phyloP scores from a whole-genome alignment of 805 yeast species.

The Pichia eremophila region DNA sequence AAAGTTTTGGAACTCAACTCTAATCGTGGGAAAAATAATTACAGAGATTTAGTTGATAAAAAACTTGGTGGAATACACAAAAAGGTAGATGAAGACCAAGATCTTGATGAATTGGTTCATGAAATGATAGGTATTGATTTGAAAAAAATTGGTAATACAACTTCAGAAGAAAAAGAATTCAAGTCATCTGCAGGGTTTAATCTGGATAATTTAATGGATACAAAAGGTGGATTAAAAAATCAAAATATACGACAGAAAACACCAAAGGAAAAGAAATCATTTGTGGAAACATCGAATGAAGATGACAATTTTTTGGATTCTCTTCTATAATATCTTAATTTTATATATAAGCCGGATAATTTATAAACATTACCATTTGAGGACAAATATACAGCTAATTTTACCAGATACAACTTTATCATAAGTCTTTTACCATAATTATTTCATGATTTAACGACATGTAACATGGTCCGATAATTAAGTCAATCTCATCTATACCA shows the following conservation, averaged over 20 bases:
- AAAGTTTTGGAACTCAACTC: slow-evolving; percentile 11
- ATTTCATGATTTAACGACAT: too few species aligned
- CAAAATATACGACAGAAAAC: not conserved
- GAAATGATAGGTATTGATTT: slow-evolving; percentile 8
- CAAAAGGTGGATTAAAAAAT: not conserved
- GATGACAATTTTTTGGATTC: slow-evolving; percentile 11
- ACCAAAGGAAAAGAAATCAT: not conserved
- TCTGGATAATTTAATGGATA: not conserved
- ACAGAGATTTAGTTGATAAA: slow-evolving; percentile 7
- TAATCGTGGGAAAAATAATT: slow-evolving; percentile 9
- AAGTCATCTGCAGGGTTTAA: not conserved
- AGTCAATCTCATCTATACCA: too few species aligned
- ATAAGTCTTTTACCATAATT: too few species aligned
- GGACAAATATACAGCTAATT: too few species aligned
- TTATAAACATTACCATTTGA: too few species aligned
- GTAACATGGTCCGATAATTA: too few species aligned
- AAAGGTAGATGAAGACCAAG: not conserved
- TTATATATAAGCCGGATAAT: too few species aligned
- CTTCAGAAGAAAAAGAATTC: not conserved
- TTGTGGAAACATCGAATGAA: not conserved
- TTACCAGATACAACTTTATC: too few species aligned
- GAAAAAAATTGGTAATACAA: not conserved
- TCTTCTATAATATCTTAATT: not conserved
- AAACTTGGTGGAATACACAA: not conserved
- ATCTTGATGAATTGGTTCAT: slow-evolving; percentile 11